Conservation (phyloP, 257 asterid genomes). For the Leptodermis oblonga region DNA sequence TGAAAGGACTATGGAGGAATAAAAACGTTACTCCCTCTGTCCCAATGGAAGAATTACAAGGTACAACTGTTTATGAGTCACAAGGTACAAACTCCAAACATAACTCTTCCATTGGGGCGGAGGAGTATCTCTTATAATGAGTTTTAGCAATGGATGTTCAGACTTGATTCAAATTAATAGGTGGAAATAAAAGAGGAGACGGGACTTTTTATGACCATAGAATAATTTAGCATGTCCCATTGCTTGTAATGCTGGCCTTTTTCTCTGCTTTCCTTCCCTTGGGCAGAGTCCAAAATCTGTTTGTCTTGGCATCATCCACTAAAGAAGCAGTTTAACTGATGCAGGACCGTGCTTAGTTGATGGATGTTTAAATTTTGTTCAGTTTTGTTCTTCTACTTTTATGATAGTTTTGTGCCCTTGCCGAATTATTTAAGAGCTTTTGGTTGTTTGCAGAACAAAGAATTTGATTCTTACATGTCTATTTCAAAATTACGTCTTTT, state of each 20-base stretch:
- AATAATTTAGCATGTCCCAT: neutral
- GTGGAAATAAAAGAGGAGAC: neutral
- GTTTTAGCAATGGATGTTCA: no score
- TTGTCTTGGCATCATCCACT: neutral
- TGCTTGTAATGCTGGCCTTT: neutral
- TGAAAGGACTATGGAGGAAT: neutral
- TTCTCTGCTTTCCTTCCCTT: neutral
- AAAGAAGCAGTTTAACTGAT: neutral
- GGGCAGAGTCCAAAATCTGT: neutral
- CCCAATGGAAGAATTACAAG: no score
- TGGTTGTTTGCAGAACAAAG: constrained; percentile 2
- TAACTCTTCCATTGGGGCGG: no score
- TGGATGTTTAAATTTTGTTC: neutral
- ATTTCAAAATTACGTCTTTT: neutral
- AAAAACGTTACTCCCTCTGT: neutral
- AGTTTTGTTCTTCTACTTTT: neutral
- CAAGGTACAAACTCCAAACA: no score
- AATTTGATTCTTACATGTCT: neutral
- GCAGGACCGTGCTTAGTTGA: neutral
- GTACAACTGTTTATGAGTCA: no score
- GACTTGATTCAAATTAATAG: neutral
- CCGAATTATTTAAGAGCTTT: neutral
- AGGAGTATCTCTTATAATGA: no score
- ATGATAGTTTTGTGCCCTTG: neutral
- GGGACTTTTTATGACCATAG: neutral